phyloP scores from a whole-genome alignment of 345 rosid genomes.

The Pistacia atlantica region DNA sequence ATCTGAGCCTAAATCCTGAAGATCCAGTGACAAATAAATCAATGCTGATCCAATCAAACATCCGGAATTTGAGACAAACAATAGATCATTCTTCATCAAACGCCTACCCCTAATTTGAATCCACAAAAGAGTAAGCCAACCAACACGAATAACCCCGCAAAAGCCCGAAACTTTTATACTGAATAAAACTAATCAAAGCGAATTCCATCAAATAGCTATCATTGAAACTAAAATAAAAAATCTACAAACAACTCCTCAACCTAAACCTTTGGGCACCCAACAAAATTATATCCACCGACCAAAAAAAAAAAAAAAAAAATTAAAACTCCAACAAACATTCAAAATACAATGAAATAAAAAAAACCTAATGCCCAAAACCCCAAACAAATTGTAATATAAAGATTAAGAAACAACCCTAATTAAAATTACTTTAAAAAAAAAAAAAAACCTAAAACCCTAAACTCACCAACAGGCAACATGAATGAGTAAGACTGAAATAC shows the following conservation, averaged over 20 bases:
- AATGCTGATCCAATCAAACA: neutral
- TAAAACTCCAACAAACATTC: neutral
- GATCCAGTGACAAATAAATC: neutral
- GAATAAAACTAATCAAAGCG: neutral
- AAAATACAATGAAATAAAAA: neutral
- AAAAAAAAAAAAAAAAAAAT: no score
- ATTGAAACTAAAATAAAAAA: neutral
- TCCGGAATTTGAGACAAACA: neutral
- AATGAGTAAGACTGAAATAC: constrained; percentile 4
- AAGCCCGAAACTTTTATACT: neutral
- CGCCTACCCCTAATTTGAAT: neutral
- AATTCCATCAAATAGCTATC: neutral
- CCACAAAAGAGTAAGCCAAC: neutral
- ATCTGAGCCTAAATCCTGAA: neutral
- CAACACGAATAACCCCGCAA: neutral
- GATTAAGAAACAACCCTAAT: neutral
- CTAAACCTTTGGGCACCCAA: no score
- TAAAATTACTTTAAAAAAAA: neutral
- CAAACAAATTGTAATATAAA: neutral
- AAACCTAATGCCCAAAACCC: neutral
- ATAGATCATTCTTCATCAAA: neutral
- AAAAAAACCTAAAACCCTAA: neutral
- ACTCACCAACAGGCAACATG: neutral
- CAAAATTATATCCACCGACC: no score
- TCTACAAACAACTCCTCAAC: no score